Conservation (phyloP, 2,329 filamentous ascomycete genomes). For the Penicillium sp. region DNA sequence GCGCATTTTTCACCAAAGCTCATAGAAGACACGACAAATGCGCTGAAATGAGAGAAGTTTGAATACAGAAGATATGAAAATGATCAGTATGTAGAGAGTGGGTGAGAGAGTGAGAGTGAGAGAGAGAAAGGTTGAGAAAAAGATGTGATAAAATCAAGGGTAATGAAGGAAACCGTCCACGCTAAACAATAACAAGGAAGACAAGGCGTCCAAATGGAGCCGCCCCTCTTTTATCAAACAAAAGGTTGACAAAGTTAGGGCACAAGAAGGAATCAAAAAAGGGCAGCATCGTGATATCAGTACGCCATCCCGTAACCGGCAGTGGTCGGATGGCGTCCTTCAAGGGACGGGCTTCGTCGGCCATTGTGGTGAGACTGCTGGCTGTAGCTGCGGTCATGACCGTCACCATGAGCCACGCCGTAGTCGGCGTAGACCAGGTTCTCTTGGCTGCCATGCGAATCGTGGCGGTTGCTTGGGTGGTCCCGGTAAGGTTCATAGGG, state of each 20-base stretch:
- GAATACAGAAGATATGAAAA: background rate
- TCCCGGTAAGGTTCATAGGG: conserved; percentile 48
- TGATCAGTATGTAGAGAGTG: conserved; percentile 10
- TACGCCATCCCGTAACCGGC: conserved; percentile 42
- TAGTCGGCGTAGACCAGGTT: conserved; percentile 37
- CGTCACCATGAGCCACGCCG: conserved; percentile 32
- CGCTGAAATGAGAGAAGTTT: conserved; percentile 8
- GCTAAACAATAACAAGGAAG: conserved; percentile 25
- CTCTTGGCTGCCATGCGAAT: conserved; percentile 39
- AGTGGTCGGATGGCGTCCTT: conserved; percentile 33
- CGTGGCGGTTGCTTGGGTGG: conserved; percentile 30
- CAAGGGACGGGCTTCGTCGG: conserved; percentile 34
- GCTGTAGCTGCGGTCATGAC: conserved; percentile 32
- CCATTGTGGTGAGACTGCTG: conserved; percentile 29
- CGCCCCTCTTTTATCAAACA: background rate
- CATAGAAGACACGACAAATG: conserved; percentile 5
- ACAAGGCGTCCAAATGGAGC: conserved; percentile 1
- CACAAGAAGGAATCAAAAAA: conserved; percentile 5
- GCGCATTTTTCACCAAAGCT: conserved; percentile 9
- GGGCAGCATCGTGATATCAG: conserved; percentile 20
- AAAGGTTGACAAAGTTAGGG: background rate
- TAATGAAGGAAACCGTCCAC: conserved; percentile 15
- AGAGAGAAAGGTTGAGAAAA: conserved; percentile 1
- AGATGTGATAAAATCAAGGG: conserved; percentile 10
- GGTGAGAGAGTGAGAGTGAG: background rate